A percentile compares a stretch with the other conserved stretches of the same genome.
Evolutionary conservation across 352 stramenopile genomes (phyloP).

Genomic region (Globisporangium apiculatum): DNA sequence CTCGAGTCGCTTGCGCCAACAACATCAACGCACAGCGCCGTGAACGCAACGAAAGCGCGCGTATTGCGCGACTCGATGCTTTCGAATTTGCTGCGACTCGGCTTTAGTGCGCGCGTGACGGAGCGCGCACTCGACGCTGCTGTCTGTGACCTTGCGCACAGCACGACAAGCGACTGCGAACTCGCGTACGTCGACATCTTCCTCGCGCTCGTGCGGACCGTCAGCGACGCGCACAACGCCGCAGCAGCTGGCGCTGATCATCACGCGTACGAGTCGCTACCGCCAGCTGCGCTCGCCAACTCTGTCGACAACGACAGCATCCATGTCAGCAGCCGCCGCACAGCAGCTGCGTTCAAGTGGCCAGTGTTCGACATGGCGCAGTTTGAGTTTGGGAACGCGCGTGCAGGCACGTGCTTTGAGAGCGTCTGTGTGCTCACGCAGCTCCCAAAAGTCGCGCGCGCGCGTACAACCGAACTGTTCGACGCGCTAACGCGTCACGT

Average conservation of each 20-base stretch:
- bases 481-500: constrained; percentile 66
- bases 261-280: no score
- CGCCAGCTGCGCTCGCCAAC: background rate
- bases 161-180: constrained; percentile 60
- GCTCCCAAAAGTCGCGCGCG: constrained; percentile 65
- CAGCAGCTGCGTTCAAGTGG: constrained; percentile 61
- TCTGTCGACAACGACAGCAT: background rate
- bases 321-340: background rate
- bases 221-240: constrained; percentile 64
- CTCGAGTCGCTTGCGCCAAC: background rate
- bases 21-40: constrained; percentile 9
- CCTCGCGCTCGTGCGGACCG: constrained; percentile 63
- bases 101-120: constrained; percentile 38
- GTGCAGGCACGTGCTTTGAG: constrained; percentile 69
- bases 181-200: constrained; percentile 81
- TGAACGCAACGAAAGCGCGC: constrained; percentile 58
- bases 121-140: constrained; percentile 47
- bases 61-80: constrained; percentile 56
- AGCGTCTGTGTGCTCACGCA: constrained; percentile 83
- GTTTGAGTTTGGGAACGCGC: constrained; percentile 82
- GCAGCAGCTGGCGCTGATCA: constrained; percentile 1
- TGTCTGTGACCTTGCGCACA: constrained; percentile 50
- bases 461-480: constrained; percentile 69
- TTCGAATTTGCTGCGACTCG: constrained; percentile 32
- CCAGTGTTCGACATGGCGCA: constrained; percentile 87